phyloP scores from a whole-genome alignment of 495 filamentous ascomycete genomes.

The Aspergillus avenaceus region DNA sequence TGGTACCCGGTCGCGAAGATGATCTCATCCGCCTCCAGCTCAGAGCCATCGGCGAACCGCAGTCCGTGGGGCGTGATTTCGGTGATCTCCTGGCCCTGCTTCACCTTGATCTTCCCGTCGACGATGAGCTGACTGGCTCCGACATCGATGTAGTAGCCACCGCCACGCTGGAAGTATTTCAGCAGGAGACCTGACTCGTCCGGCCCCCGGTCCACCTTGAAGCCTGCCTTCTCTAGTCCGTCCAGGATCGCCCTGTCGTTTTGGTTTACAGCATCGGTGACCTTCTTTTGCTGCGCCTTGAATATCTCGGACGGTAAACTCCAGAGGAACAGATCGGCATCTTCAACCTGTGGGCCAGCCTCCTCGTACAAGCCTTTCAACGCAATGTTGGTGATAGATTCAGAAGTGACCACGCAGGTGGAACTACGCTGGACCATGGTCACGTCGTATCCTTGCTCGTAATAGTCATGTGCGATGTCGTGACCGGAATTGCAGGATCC shows the following conservation, averaged over 20 bases:
- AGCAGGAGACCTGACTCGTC: conserved; percentile 60
- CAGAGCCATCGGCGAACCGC: conserved; percentile 60
- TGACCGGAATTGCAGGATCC: conserved; percentile 79
- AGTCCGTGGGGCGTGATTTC: conserved; percentile 58
- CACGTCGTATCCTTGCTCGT: conserved; percentile 78
- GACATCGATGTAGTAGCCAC: conserved; percentile 82
- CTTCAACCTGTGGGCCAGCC: conserved; percentile 48
- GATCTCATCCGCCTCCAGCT: conserved; percentile 73
- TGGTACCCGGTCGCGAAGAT: conserved; percentile 80
- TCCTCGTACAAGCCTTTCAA: conserved; percentile 63
- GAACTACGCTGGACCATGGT: conserved; percentile 77
- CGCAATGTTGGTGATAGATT: conserved; percentile 48
- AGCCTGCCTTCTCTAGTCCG: conserved; percentile 63
- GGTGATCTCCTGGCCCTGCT: conserved; percentile 63
- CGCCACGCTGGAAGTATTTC: conserved; percentile 75
- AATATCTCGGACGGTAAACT: conserved; percentile 51
- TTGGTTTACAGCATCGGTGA: conserved; percentile 41
- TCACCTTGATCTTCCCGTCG: conserved; percentile 73
- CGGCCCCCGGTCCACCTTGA: conserved; percentile 64
- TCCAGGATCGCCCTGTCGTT: conserved; percentile 49
- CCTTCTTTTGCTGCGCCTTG: conserved; percentile 54
- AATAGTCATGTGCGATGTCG: conserved; percentile 80
- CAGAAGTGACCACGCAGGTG: conserved; percentile 63
- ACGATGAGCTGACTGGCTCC: conserved; percentile 63
- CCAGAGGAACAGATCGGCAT: conserved; percentile 58